A percentile compares a stretch with the other conserved stretches of the same genome.
Evolutionary conservation across 495 filamentous ascomycete species (phyloP).

Genomic region (Penicillium herquei): DNA sequence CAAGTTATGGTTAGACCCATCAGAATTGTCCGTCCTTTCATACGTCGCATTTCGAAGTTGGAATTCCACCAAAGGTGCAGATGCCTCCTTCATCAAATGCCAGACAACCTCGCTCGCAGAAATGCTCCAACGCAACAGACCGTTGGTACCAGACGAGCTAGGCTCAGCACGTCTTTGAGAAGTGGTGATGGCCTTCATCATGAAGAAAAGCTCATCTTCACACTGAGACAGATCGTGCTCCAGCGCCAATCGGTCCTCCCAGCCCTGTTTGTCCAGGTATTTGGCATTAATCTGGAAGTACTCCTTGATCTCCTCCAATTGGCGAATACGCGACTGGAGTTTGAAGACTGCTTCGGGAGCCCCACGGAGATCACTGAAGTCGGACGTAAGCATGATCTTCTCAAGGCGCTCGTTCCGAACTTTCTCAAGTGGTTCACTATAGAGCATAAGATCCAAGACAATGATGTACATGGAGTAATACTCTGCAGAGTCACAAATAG

Average conservation of each 20-base stretch:
- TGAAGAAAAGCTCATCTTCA: conserved; percentile 98
- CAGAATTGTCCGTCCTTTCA: conserved; percentile 91
- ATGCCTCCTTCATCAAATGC: conserved; percentile 84
- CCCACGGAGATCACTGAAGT: conserved; percentile 95
- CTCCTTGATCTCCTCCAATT: conserved; percentile 94
- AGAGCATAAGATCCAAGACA: conserved; percentile 88
- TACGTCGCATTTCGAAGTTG: conserved; percentile 86
- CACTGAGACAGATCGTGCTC: conserved; percentile 85
- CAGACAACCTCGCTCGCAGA: conserved; percentile 90
- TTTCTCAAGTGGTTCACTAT: conserved; percentile 94
- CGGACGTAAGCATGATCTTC: conserved; percentile 99
- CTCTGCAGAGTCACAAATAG: conserved; percentile 91
- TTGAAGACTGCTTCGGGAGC: conserved; percentile 91
- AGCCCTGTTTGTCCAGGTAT: conserved; percentile 83
- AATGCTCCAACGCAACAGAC: conserved; percentile 84
- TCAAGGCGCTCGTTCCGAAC: conserved; percentile 88
- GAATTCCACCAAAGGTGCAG: conserved; percentile 89
- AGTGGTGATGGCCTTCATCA: conserved; percentile 99
- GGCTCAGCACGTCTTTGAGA: conserved; percentile 81
- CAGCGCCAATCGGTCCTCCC: conserved; percentile 81
- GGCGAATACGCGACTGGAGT: conserved; percentile 87
- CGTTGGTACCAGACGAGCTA: conserved; percentile 62
- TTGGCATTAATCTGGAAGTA: conserved; percentile 92
- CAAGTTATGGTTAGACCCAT: conserved; percentile 92
- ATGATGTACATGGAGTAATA: conserved; percentile 99